Conservation (phyloP, 1,284 basidiomycete species). For the Ganoderma resinaceum region DNA sequence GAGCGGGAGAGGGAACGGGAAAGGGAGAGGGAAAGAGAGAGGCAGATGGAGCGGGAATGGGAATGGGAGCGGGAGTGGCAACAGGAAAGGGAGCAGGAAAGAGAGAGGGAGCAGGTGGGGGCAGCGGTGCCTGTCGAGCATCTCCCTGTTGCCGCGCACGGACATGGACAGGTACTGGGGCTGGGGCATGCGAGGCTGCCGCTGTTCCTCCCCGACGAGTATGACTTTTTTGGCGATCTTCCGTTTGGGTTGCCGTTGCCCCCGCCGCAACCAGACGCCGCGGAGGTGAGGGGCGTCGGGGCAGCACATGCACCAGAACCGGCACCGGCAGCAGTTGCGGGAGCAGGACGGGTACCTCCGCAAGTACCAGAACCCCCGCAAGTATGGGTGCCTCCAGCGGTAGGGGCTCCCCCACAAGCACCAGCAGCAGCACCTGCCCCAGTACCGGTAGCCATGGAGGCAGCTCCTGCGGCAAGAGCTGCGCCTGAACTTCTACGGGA, state of each 20-base stretch:
- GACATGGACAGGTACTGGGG: not conserved
- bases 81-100: too few species aligned
- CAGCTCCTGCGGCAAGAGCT: not conserved
- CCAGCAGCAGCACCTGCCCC: constrained; percentile 1
- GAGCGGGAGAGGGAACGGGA: too few species aligned
- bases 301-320: too few species aligned
- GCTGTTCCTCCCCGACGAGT: constrained; percentile 19
- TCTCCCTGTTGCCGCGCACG: not conserved
- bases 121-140: not conserved
- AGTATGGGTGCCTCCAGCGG: not conserved
- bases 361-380: too few species aligned
- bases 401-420: not conserved
- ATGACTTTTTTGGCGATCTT: not conserved
- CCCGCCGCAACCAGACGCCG: too few species aligned
- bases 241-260: not conserved
- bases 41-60: too few species aligned
- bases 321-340: too few species aligned
- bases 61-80: too few species aligned
- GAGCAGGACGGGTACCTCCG: too few species aligned
- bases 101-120: not conserved
- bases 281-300: too few species aligned
- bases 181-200: not conserved
- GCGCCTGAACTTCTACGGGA: not conserved
- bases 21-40: too few species aligned
- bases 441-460: not conserved